A percentile compares a stretch with the other conserved stretches of the same genome.
Conservation (phyloP, 1,139 yeast genomes). For the Debaryomyces udenii region DNA sequence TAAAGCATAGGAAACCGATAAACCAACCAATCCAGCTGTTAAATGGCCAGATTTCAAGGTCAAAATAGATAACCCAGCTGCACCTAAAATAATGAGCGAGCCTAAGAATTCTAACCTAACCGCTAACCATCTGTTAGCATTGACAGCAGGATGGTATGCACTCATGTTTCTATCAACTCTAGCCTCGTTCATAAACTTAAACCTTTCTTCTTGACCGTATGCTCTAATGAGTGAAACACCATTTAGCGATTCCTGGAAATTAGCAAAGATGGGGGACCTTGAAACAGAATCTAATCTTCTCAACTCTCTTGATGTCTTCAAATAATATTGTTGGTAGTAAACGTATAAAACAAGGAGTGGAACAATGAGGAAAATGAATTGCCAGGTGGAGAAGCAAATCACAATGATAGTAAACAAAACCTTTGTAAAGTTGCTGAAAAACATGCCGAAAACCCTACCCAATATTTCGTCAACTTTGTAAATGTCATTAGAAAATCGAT, state of each 20-base stretch:
- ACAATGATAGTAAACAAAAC: conserved; percentile 85
- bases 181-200: conserved; percentile 69
- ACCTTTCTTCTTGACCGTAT: conserved; percentile 74
- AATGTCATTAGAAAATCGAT: conserved; percentile 92
- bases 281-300: conserved; percentile 94
- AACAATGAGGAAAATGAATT: conserved; percentile 66
- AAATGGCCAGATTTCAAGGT: conserved; percentile 68
- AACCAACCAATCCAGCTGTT: conserved; percentile 90
- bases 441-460: conserved; percentile 82
- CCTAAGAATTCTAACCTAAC: conserved; percentile 91
- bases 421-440: conserved; percentile 69
- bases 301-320: conserved; percentile 89
- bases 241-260: conserved; percentile 91
- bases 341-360: conserved; percentile 76
- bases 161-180: conserved; percentile 85
- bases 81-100: conserved; percentile 78
- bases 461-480: conserved; percentile 88
- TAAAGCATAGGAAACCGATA: conserved; percentile 88
- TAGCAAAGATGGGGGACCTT: conserved; percentile 92
- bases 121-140: conserved; percentile 96
- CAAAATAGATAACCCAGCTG: conserved; percentile 79
- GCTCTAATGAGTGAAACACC: conserved; percentile 94
- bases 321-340: conserved; percentile 86
- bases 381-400: conserved; percentile 87
- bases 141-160: conserved; percentile 92